Conservation (phyloP, 2,329 filamentous ascomycete species). For the Ophiocordyceps robertsii region DNA sequence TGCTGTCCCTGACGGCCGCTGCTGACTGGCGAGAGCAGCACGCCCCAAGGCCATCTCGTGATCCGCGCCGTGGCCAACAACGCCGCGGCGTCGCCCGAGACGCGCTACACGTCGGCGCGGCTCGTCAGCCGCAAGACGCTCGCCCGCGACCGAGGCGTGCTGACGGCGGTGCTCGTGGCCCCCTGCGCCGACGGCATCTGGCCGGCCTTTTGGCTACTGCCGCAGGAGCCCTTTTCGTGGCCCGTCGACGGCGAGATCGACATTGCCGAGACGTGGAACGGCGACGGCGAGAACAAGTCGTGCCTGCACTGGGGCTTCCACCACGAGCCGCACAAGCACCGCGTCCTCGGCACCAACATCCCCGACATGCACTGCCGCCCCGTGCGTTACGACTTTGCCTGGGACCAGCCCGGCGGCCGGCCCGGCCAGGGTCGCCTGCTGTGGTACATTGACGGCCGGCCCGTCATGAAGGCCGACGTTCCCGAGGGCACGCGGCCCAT, state of each 20-base stretch:
- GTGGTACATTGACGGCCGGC: conserved; percentile 44
- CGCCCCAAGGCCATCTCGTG: conserved; percentile 34
- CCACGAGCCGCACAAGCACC: conserved; percentile 42
- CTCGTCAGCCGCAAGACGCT: conserved; percentile 39
- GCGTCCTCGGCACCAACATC: conserved; percentile 37
- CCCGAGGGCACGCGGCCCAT: conserved; percentile 38
- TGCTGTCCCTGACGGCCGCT: not conserved
- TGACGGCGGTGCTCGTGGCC: conserved; percentile 35
- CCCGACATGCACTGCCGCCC: conserved; percentile 31
- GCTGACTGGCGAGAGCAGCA: conserved; percentile 12
- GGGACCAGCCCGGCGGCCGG: conserved; percentile 32
- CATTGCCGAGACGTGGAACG: conserved; percentile 50
- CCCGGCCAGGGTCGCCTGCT: conserved; percentile 32
- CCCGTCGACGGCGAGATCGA: conserved; percentile 46
- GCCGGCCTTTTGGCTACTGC: conserved; percentile 50
- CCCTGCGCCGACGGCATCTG: conserved; percentile 44
- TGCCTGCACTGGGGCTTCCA: conserved; percentile 48
- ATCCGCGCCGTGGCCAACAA: conserved; percentile 33
- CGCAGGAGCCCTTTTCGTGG: conserved; percentile 43
- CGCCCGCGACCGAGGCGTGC: conserved; percentile 33
- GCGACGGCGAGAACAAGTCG: conserved; percentile 36
- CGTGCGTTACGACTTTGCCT: conserved; percentile 41
- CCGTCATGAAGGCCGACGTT: conserved; percentile 42
- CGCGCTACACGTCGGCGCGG: conserved; percentile 40
- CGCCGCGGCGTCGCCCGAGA: conserved; percentile 17